Percentiles rank a stretch among this genome's conserved stretches.
phyloP scores from a whole-genome alignment of 495 filamentous ascomycete genomes.

The Copromyces sp. region DNA sequence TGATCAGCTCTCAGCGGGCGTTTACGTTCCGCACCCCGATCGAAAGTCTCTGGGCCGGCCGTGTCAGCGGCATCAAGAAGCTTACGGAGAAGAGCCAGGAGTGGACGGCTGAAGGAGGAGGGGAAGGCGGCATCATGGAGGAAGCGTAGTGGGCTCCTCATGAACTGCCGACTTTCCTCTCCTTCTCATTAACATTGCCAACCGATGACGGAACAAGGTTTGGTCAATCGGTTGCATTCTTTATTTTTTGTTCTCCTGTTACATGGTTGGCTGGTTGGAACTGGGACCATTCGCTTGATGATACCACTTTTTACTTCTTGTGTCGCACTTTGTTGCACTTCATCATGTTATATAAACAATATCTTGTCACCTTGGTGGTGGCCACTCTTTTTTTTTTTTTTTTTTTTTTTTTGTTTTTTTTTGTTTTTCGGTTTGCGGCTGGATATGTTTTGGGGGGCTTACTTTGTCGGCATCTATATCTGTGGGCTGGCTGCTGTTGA shows the following conservation, averaged over 20 bases:
- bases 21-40: constrained; percentile 87
- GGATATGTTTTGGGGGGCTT: not conserved
- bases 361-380: not conserved
- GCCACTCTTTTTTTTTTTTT: not conserved
- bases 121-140: constrained; percentile 65
- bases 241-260: not conserved
- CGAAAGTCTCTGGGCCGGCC: constrained; percentile 75
- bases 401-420: too few species aligned
- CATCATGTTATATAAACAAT: not conserved
- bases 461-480: not conserved
- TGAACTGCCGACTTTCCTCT: not conserved
- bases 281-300: not conserved
- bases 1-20: constrained; percentile 86
- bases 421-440: not conserved
- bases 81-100: constrained; percentile 70
- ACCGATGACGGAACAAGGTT: not conserved
- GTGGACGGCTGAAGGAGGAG: constrained; percentile 78
- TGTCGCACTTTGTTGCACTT: not conserved
- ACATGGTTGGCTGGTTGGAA: not conserved
- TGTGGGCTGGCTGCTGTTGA: not conserved
- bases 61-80: constrained; percentile 65
- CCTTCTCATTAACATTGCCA: not conserved
- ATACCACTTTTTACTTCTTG: not conserved
- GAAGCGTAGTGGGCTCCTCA: constrained; percentile 40
- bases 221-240: not conserved